Evolutionary conservation across 1,284 basidiomycete species (phyloP).

Genomic region (Ceratobasidium papillatum): DNA sequence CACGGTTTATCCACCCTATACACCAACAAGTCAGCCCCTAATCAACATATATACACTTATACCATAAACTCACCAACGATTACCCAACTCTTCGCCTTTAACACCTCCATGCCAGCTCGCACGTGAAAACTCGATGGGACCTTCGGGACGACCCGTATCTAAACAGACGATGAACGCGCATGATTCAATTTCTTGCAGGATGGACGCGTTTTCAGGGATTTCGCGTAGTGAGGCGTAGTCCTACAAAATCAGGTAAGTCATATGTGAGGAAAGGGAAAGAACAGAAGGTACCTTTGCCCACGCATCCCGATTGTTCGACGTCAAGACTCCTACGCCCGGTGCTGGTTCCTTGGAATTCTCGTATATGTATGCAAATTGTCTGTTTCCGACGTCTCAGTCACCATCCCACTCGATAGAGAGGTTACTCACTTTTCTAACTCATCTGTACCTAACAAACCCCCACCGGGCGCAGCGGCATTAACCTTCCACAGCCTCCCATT

Average conservation of each 20-base stretch:
- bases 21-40: neutral
- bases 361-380: slow-evolving; percentile 79
- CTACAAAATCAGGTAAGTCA: slow-evolving; percentile 53
- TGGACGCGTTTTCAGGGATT: slow-evolving; percentile 66
- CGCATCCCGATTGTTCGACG: slow-evolving; percentile 79
- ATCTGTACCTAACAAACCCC: slow-evolving; percentile 69
- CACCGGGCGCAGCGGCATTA: slow-evolving; percentile 62
- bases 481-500: slow-evolving; percentile 83
- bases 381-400: slow-evolving; percentile 49
- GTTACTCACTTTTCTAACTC: slow-evolving; percentile 71
- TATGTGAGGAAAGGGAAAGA: neutral
- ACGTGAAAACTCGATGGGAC: slow-evolving; percentile 67
- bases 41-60: neutral
- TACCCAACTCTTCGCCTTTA: slow-evolving; percentile 57
- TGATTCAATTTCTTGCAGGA: slow-evolving; percentile 79
- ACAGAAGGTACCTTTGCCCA: slow-evolving; percentile 74
- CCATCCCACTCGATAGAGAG: no score
- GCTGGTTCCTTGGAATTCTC: slow-evolving; percentile 67
- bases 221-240: slow-evolving; percentile 65
- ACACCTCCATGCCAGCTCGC: slow-evolving; percentile 78
- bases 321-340: slow-evolving; percentile 78
- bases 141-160: slow-evolving; percentile 67
- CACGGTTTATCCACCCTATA: slow-evolving; percentile 78
- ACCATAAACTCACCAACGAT: slow-evolving; percentile 61
- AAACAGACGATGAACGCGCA: slow-evolving; percentile 84